These are phyloP conservation scores for Sindora glabra DNA, from an alignment of 306 rosid species.

Conservation along the genomic window DNA sequence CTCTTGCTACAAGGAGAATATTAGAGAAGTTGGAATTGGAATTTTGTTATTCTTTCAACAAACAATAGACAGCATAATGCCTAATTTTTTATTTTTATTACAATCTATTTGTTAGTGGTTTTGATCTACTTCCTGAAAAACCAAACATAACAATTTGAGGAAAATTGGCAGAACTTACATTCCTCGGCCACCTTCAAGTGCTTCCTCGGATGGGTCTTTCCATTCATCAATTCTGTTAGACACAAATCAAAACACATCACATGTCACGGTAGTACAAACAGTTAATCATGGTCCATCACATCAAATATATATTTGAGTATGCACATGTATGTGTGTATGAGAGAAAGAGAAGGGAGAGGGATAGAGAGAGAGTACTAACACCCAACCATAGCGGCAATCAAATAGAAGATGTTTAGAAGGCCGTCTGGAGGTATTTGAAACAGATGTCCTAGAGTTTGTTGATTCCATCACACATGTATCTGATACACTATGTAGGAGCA, in stretches of 20 bases:
- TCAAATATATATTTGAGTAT: not conserved
- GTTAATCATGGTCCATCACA: not conserved
- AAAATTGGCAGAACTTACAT: conserved; percentile 36
- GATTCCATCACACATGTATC: conserved; percentile 26
- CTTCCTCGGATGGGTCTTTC: conserved; percentile 82
- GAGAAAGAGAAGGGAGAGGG: conserved; percentile 8
- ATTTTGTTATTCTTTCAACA: not conserved
- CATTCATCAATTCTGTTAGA: conserved; percentile 76
- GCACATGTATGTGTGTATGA: not conserved
- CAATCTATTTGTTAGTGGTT: not conserved
- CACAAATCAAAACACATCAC: not conserved
- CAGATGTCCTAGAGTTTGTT: conserved; percentile 20
- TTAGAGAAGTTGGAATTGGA: not conserved
- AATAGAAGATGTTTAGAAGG: conserved; percentile 60
- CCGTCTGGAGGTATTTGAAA: conserved; percentile 12
- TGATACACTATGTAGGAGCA: not conserved
- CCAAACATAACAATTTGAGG: not conserved
- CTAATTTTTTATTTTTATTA: not conserved
- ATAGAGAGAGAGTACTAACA: conserved; percentile 38
- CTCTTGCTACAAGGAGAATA: not conserved
- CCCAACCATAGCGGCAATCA: conserved; percentile 97
- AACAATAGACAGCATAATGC: not conserved
- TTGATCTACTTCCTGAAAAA: not conserved
- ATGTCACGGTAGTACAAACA: not conserved
- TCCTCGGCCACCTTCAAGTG: conserved; percentile 91